Evolutionary conservation across 2,329 filamentous ascomycete species (phyloP).

Genomic region (Fusarium proliferatum): DNA sequence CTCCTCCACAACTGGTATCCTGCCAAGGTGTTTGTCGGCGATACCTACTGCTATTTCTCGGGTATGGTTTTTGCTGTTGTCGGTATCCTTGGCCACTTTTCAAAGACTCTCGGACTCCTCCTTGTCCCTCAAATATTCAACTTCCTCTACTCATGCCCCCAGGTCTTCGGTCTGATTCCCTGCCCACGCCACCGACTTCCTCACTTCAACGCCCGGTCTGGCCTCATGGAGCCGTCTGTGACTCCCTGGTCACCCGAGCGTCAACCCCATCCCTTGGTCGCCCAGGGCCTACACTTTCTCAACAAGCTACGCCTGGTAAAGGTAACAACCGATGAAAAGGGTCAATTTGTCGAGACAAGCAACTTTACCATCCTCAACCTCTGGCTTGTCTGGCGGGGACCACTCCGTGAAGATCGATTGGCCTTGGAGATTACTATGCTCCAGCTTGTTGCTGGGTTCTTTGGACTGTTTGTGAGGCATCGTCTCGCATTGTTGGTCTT

Average conservation of each 20-base stretch:
- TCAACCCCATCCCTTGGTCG: slow-evolving; percentile 75
- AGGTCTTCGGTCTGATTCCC: slow-evolving; percentile 89
- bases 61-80: slow-evolving; percentile 99
- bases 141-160: slow-evolving; percentile 92
- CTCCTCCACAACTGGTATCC: slow-evolving; percentile 96
- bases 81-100: slow-evolving; percentile 96
- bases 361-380: slow-evolving; percentile 96
- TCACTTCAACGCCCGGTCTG: slow-evolving; percentile 85
- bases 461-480: slow-evolving; percentile 88
- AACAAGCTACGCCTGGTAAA: slow-evolving; percentile 74
- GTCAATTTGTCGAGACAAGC: slow-evolving; percentile 79
- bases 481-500: slow-evolving; percentile 88
- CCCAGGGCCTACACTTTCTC: slow-evolving; percentile 73
- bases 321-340: slow-evolving; percentile 74
- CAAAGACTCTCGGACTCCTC: slow-evolving; percentile 91
- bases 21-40: slow-evolving; percentile 93
- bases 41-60: slow-evolving; percentile 99
- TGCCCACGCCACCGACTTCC: slow-evolving; percentile 94
- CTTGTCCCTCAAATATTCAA: slow-evolving; percentile 97
- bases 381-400: slow-evolving; percentile 95
- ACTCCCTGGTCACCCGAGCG: slow-evolving; percentile 76
- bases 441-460: slow-evolving; percentile 80
- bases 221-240: slow-evolving; percentile 86
- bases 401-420: slow-evolving; percentile 86
- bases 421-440: slow-evolving; percentile 83